phyloP scores from a whole-genome alignment of 805 yeast species.

The Barnettozyma pratensis region DNA sequence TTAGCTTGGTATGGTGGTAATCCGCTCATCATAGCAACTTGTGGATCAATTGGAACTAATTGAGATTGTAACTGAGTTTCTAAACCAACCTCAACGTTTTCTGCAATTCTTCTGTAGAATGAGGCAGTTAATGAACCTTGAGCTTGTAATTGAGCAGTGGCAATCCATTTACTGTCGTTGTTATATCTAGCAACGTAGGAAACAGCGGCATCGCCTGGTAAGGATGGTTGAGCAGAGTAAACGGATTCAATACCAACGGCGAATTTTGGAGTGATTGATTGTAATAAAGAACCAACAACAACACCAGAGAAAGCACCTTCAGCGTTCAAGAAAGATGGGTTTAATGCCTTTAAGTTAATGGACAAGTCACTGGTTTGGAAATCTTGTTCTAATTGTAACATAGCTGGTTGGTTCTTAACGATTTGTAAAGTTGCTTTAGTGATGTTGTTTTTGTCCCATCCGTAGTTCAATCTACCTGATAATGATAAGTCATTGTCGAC shows the following conservation, averaged over 20 bases:
- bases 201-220: constrained; percentile 88
- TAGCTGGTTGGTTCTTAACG: constrained; percentile 83
- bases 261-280: constrained; percentile 77
- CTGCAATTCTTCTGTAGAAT: constrained; percentile 91
- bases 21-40: constrained; percentile 66
- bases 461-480: constrained; percentile 85
- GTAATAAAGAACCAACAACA: constrained; percentile 85
- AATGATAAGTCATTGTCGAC: constrained; percentile 81
- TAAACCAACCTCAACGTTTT: constrained; percentile 91
- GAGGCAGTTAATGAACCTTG: constrained; percentile 87
- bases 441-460: constrained; percentile 75
- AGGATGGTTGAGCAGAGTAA: constrained; percentile 70
- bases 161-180: constrained; percentile 77
- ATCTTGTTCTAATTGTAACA: constrained; percentile 96
- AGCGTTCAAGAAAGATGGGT: constrained; percentile 70
- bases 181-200: constrained; percentile 88
- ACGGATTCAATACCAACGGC: constrained; percentile 90
- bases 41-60: constrained; percentile 57
- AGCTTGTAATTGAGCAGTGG: constrained; percentile 88
- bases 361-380: constrained; percentile 86
- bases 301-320: constrained; percentile 79
- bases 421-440: constrained; percentile 86
- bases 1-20: constrained; percentile 81
- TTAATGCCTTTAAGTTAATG: constrained; percentile 82
- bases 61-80: constrained; percentile 80